These are phyloP conservation scores for Cynara cardunculus DNA, from an alignment of 129 eudicot genomes.

Conservation along the genomic window DNA sequence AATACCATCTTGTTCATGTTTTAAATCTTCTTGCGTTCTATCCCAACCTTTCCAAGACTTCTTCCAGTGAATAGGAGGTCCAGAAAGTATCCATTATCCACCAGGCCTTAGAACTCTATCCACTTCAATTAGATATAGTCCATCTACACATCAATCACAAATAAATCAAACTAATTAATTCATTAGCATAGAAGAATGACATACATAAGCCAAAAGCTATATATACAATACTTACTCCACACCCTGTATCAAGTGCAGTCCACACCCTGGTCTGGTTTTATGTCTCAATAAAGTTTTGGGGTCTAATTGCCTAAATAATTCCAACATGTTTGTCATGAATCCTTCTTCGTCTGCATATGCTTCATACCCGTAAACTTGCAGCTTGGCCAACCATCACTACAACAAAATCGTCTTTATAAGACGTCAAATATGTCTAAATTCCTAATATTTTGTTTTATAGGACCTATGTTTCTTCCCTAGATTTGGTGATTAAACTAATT, in stretches of 20 bases:
- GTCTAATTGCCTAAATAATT: background rate
- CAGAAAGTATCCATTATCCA: constrained; percentile 96
- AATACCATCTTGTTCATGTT: constrained; percentile 75
- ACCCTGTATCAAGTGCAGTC: constrained; percentile 96
- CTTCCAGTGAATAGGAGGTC: constrained; percentile 87
- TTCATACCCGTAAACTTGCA: background rate
- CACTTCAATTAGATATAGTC: constrained; percentile 80
- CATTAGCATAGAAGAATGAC: background rate
- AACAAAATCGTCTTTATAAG: background rate
- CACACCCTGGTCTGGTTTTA: constrained; percentile 12
- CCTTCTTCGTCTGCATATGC: background rate
- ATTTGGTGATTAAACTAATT: too few species aligned
- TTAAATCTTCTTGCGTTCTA: constrained; percentile 73
- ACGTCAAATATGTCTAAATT: background rate
- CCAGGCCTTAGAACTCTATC: constrained; percentile 93
- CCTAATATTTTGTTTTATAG: background rate
- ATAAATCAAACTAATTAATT: background rate
- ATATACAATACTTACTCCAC: constrained; percentile 67
- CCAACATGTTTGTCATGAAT: too few species aligned
- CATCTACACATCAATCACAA: constrained; percentile 43
- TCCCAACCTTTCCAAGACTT: constrained; percentile 91
- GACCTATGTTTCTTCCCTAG: too few species aligned
- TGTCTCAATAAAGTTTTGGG: background rate
- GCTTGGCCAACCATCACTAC: background rate
- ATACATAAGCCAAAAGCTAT: background rate